phyloP scores from a whole-genome alignment of 805 yeast species.

The Pichia scutulata region DNA sequence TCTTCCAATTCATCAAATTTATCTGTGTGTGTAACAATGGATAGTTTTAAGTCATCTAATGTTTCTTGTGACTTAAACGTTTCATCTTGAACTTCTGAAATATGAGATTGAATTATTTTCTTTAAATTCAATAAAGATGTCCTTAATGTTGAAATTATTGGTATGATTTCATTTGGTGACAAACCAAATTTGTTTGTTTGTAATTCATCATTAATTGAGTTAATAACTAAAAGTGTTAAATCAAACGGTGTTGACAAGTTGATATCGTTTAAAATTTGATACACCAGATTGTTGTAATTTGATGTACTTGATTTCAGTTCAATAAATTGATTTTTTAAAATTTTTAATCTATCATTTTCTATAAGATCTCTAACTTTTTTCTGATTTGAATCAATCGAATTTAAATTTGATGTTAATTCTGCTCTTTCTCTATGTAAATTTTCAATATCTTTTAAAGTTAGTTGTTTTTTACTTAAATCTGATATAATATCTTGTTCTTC shows the following conservation, averaged over 20 bases:
- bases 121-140: conserved; percentile 26
- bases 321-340: conserved; percentile 42
- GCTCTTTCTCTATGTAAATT: conserved; percentile 55
- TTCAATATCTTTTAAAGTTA: conserved; percentile 58
- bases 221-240: conserved; percentile 17
- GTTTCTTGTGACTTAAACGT: conserved; percentile 49
- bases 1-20: conserved; percentile 51
- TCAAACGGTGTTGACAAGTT: conserved; percentile 14
- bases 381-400: conserved; percentile 33
- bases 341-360: conserved; percentile 38
- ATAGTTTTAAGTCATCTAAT: conserved; percentile 48
- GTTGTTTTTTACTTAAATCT: conserved; percentile 45
- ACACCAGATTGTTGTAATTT: conserved; percentile 49
- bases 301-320: conserved; percentile 44
- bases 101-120: conserved; percentile 25
- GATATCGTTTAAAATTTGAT: conserved; percentile 35
- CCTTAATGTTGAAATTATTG: conserved; percentile 24
- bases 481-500: conserved; percentile 34
- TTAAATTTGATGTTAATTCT: conserved; percentile 46
- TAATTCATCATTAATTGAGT: conserved; percentile 21
- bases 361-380: conserved; percentile 39
- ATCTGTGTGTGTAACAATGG: conserved; percentile 49
- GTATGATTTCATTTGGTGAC: conserved; percentile 37
- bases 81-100: conserved; percentile 43
- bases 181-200: conserved; percentile 39